phyloP scores from a whole-genome alignment of 2,329 filamentous ascomycete genomes.

The Beauveria caledonica region DNA sequence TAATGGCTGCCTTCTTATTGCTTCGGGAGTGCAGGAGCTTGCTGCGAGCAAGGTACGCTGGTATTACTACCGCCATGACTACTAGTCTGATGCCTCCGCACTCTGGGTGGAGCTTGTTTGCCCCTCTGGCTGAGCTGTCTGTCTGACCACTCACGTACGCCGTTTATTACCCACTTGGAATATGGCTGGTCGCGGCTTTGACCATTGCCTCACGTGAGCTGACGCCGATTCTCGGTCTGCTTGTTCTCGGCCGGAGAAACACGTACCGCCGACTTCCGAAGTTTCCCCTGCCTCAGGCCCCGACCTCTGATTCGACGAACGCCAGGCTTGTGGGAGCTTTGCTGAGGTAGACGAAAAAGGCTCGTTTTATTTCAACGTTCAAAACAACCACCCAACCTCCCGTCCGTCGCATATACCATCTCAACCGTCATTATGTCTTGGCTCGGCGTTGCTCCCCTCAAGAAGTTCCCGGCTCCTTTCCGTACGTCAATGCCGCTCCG shows the following conservation, averaged over 20 bases:
- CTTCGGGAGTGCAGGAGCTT: not conserved
- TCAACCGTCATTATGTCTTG: constrained; percentile 59
- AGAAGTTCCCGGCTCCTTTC: constrained; percentile 75
- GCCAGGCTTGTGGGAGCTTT: constrained; percentile 8
- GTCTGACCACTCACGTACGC: not conserved
- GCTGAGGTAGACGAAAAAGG: constrained; percentile 10
- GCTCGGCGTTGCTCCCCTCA: constrained; percentile 56
- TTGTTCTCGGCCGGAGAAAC: not conserved
- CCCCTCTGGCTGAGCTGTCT: not conserved
- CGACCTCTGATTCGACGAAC: constrained; percentile 7
- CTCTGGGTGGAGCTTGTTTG: constrained; percentile 7
- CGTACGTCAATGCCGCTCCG: constrained; percentile 50
- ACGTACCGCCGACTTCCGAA: constrained; percentile 5
- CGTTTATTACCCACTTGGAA: not conserved
- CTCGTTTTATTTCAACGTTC: constrained; percentile 13
- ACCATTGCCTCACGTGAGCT: constrained; percentile 4
- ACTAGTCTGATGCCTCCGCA: constrained; percentile 11
- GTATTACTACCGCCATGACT: constrained; percentile 9
- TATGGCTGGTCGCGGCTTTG: not conserved
- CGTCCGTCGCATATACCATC: constrained; percentile 27
- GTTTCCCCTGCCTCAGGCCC: constrained; percentile 7
- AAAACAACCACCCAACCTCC: constrained; percentile 23
- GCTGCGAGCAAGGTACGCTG: constrained; percentile 3
- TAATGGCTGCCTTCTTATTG: constrained; percentile 11
- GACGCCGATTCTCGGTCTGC: not conserved